Evolutionary conservation across 257 asterid species (phyloP).

Genomic region (Ocimum tenuiflorum): DNA sequence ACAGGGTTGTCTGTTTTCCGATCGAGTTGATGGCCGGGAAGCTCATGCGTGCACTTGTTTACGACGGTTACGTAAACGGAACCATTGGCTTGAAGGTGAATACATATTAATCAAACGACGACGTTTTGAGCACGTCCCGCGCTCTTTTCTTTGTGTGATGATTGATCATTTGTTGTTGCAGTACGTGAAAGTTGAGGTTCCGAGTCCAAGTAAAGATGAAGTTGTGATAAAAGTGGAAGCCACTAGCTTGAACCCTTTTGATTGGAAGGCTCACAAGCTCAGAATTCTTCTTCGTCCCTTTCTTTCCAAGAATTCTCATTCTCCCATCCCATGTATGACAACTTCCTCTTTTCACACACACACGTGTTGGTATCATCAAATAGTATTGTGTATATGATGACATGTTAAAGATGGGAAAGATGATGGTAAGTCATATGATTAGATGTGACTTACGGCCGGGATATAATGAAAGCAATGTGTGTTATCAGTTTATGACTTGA

Average conservation of each 20-base stretch:
- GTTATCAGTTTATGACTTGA: too few species aligned
- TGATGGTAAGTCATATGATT: too few species aligned
- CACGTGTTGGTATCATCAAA: neutral
- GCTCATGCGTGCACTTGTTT: conserved; percentile 50
- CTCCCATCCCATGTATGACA: conserved; percentile 51
- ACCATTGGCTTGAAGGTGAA: conserved; percentile 49
- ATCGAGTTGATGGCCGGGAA: conserved; percentile 9
- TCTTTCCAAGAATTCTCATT: conserved; percentile 41
- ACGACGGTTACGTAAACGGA: conserved; percentile 37
- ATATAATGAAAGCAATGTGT: too few species aligned
- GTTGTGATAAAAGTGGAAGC: conserved; percentile 66
- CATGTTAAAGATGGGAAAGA: too few species aligned
- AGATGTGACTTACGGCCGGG: neutral
- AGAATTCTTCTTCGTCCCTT: conserved; percentile 39
- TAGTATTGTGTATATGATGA: too few species aligned
- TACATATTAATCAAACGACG: too few species aligned
- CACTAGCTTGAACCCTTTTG: conserved; percentile 56
- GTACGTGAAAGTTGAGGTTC: conserved; percentile 55
- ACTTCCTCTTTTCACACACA: too few species aligned
- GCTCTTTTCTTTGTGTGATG: too few species aligned
- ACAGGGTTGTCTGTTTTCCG: neutral
- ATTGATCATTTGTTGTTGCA: neutral
- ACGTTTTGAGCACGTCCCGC: too few species aligned
- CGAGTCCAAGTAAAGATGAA: conserved; percentile 50
- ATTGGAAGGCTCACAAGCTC: conserved; percentile 45